Evolutionary conservation across 208 protist species (phyloP).

Genomic region (Crithidia mellificae): DNA sequence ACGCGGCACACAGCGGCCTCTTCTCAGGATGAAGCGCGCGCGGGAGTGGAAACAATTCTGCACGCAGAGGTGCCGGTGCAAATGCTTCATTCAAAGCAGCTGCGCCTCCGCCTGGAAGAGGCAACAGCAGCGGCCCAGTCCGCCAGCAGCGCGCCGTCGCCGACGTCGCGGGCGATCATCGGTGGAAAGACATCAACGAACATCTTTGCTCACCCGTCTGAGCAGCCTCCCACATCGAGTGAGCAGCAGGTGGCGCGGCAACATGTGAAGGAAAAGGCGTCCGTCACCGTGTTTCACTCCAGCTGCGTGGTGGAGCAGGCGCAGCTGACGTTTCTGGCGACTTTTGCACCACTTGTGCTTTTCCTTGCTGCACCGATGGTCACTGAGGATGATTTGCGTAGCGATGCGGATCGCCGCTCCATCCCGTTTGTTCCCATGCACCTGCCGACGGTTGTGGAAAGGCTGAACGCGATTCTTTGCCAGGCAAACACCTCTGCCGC

Average conservation of each 20-base stretch:
- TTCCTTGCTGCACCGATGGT: slow-evolving; percentile 3
- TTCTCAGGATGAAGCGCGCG: too few species aligned
- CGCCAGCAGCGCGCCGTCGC: not conserved
- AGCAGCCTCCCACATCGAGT: not conserved
- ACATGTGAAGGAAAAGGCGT: not conserved
- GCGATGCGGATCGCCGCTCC: not conserved
- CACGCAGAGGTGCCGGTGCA: not conserved
- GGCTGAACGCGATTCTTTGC: not conserved
- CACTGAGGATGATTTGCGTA: not conserved
- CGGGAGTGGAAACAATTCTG: slow-evolving; percentile 1
- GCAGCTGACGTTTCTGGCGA: slow-evolving; percentile 17
- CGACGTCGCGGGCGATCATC: too few species aligned
- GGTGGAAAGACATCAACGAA: too few species aligned
- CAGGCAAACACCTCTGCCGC: not conserved
- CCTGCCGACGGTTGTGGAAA: not conserved
- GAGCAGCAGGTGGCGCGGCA: not conserved
- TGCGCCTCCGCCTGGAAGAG: not conserved
- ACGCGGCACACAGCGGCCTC: too few species aligned
- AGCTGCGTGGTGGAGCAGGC: slow-evolving; percentile 28
- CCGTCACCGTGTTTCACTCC: slow-evolving; percentile 20
- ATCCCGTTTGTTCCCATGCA: not conserved
- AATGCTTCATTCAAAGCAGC: not conserved
- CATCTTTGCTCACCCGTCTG: not conserved
- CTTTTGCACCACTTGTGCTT: slow-evolving; percentile 11
- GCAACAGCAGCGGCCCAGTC: not conserved